Evolutionary conservation across 2,329 filamentous ascomycete genomes (phyloP), one percentile per base, ranked within the genome.

Genomic region (Elsinoe arachidis): DNA sequence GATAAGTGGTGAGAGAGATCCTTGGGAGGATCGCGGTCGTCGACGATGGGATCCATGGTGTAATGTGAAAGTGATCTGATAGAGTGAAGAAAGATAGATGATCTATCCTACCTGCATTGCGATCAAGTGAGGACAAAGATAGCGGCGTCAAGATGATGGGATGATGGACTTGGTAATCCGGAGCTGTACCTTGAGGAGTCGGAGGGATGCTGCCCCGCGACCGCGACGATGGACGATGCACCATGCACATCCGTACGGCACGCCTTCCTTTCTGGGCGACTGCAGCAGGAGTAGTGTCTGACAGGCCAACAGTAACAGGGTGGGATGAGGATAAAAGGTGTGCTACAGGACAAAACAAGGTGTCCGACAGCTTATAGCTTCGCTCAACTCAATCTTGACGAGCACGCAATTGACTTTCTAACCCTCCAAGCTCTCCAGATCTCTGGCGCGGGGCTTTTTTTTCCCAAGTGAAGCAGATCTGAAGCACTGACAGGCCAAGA

Each of bases 1-100:
- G 88, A 91, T 64, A 85, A 86, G 68, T 91, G 86, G 69, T 96
- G 88, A 63, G 84, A 86, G 60, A 96, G 77, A 70, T 96, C 87
- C 63, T 83, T 74, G 5, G 91, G 89, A 52, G 74, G 69, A 30
- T 75, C 68, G 30, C 67, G 60, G 30, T 51, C 55, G 56, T 70
- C 66, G 53, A 39, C 14, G 21, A 33, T 39, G 39, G 37, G 38
- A 11, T 58, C 47, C 39, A 51, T 55, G 35, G 47, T 53, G 33
- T n/a, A 26, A 4, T 47, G 26, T 2, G 26, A 30, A 7, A 30
- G 26, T 30, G 26, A 30, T 41, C 38, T 41, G 38, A 41, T 5
- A n/a, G 38, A 30, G 7, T 5, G 7, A 2, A 30, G 3, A 30
- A 30, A 30, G 26, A 9, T 9, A 30, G 26, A 30, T 5, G 6